A percentile compares a stretch with the other conserved stretches of the same genome.
phyloP scores from a whole-genome alignment of 2,329 filamentous ascomycete genomes.

The Colletotrichum sp. region DNA sequence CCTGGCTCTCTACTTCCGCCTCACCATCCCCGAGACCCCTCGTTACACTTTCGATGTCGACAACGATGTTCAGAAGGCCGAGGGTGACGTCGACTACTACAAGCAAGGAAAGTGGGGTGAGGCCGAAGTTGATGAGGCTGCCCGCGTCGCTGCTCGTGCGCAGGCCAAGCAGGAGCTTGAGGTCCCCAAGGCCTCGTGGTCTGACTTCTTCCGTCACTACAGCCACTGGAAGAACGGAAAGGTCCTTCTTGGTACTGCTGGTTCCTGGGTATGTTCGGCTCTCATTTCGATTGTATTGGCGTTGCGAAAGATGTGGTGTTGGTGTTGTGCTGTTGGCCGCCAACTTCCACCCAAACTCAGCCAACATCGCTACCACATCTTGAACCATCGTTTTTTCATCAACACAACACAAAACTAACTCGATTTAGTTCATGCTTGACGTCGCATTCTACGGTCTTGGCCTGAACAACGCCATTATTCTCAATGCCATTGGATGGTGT shows the following conservation, averaged over 20 bases:
- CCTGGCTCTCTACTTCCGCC: slow-evolving; percentile 76
- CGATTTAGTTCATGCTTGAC: slow-evolving; percentile 69
- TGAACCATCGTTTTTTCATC: neutral
- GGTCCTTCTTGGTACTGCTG: slow-evolving; percentile 78
- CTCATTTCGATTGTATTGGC: fast-evolving
- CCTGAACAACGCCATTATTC: slow-evolving; percentile 77
- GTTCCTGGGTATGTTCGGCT: slow-evolving; percentile 60
- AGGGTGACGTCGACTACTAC: slow-evolving; percentile 78
- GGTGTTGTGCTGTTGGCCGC: neutral
- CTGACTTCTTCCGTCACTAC: slow-evolving; percentile 77
- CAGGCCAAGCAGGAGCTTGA: slow-evolving; percentile 60
- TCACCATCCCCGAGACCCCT: slow-evolving; percentile 87
- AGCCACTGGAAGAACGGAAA: slow-evolving; percentile 73
- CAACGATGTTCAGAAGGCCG: slow-evolving; percentile 75
- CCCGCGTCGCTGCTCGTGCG: slow-evolving; percentile 63
- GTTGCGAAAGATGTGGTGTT: neutral
- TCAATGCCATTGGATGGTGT: slow-evolving; percentile 73
- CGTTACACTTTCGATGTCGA: slow-evolving; percentile 87
- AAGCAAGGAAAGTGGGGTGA: slow-evolving; percentile 64
- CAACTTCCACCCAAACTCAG: too few species aligned
- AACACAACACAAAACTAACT: neutral
- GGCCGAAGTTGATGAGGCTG: slow-evolving; percentile 70
- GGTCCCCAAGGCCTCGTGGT: slow-evolving; percentile 73
- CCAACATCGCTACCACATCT: neutral
- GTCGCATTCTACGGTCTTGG: slow-evolving; percentile 71